phyloP scores from a whole-genome alignment of 345 rosid genomes.

The Sapria himalayana region DNA sequence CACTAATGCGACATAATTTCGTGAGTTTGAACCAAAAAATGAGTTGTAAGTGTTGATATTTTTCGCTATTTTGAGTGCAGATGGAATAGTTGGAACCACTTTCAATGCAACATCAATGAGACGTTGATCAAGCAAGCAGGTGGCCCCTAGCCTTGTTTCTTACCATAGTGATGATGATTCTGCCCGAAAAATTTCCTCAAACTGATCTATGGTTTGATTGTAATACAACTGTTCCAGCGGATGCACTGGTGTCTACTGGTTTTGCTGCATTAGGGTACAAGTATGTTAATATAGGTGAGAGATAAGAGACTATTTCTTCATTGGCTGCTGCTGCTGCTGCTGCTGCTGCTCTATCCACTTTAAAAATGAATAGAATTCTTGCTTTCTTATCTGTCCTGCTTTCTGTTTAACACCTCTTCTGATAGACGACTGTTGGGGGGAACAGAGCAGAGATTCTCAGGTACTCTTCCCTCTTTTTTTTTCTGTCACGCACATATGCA shows the following conservation, averaged over 20 bases:
- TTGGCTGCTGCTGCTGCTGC: no score
- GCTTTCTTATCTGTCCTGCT: background rate
- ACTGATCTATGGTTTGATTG: background rate
- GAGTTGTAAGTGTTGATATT: no score
- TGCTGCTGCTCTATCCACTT: no score
- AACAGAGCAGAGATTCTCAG: conserved; percentile 20
- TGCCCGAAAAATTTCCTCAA: background rate
- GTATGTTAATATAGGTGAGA: conserved; percentile 62
- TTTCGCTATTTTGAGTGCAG: conserved; percentile 14
- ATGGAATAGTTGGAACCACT: conserved; percentile 98
- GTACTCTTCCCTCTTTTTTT: conserved; percentile 6
- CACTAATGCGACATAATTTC: no score
- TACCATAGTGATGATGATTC: background rate
- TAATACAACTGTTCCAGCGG: conserved; percentile 24
- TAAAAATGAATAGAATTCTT: no score
- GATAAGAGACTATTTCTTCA: background rate
- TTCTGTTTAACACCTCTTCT: background rate
- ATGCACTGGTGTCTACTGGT: conserved; percentile 62
- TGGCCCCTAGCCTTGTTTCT: conserved; percentile 5
- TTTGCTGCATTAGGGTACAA: conserved; percentile 57
- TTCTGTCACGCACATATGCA: background rate
- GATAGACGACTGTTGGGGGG: conserved; percentile 40
- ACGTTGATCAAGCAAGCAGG: conserved; percentile 54
- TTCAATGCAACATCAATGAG: conserved; percentile 42
- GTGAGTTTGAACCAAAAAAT: no score